A percentile compares a stretch with the other conserved stretches of the same genome.
phyloP scores from a whole-genome alignment of 495 filamentous ascomycete species.

The Lasiosphaeria ovina region DNA sequence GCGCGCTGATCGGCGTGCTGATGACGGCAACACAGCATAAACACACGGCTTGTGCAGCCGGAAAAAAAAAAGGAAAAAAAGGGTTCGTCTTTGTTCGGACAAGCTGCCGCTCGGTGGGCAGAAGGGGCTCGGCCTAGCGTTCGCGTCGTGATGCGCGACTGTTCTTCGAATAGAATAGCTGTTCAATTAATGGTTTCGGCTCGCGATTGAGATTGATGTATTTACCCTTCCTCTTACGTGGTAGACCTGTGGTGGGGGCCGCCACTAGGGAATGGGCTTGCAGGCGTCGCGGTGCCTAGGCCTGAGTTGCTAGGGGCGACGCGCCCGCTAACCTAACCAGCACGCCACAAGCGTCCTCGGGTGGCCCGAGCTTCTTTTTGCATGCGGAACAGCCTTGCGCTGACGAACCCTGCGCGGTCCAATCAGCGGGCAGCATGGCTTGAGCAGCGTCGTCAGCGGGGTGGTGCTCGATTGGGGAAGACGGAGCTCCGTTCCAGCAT shows the following conservation, averaged over 20 bases:
- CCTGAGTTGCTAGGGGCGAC: slow-evolving; percentile 1
- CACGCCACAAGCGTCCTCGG: not conserved
- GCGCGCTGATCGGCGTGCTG: not conserved
- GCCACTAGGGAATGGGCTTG: not conserved
- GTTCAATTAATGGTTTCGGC: not conserved
- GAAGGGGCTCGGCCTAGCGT: not conserved
- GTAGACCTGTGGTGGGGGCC: not conserved
- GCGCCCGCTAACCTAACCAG: not conserved
- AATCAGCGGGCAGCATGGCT: not conserved
- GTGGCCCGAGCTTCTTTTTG: not conserved
- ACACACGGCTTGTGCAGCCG: not conserved
- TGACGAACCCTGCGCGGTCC: not conserved
- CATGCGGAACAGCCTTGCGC: not conserved
- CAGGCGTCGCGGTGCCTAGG: not conserved
- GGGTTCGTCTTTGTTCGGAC: not conserved
- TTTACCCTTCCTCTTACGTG: not conserved
- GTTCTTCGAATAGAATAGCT: not conserved
- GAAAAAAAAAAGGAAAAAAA: not conserved
- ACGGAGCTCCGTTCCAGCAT: slow-evolving; percentile 7
- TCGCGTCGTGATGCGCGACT: not conserved
- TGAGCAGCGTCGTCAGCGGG: not conserved
- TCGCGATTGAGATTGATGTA: not conserved
- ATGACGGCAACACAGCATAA: not conserved
- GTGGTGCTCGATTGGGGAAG: not conserved
- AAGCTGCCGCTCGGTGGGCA: not conserved